Percentiles rank a stretch among this genome's conserved stretches.
phyloP scores from a whole-genome alignment of 495 filamentous ascomycete genomes.

The Corynascus novoguineensis region DNA sequence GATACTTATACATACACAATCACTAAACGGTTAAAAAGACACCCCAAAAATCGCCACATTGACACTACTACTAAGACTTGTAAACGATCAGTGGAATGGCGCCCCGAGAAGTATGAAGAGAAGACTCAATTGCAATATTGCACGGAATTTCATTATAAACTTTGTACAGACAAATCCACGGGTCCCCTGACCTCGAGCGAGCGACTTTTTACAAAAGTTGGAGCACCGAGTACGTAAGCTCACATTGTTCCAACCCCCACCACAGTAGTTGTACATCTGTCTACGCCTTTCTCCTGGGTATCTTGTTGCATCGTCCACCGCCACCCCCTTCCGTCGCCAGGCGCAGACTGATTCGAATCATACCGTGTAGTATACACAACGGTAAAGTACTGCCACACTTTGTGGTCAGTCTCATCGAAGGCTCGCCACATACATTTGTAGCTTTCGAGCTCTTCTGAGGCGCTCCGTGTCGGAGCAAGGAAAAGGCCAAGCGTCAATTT shows the following conservation, averaged over 20 bases:
- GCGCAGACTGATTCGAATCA: not conserved
- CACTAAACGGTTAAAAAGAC: too few species aligned
- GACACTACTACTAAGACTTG: too few species aligned
- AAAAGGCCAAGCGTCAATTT: too few species aligned
- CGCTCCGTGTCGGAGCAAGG: too few species aligned
- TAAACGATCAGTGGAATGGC: not conserved
- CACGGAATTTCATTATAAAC: conserved; percentile 11
- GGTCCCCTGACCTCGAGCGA: not conserved
- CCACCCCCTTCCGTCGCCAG: not conserved
- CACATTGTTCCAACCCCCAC: conserved; percentile 8
- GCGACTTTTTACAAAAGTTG: not conserved
- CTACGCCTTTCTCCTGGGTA: conserved; percentile 10
- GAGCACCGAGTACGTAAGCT: too few species aligned
- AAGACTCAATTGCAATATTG: not conserved
- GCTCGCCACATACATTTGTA: too few species aligned
- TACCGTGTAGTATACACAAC: too few species aligned
- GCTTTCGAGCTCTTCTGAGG: too few species aligned
- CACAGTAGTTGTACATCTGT: not conserved
- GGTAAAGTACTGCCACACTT: too few species aligned
- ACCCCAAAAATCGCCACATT: too few species aligned
- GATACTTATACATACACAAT: not conserved
- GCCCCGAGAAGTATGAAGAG: not conserved
- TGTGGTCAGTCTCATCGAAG: too few species aligned
- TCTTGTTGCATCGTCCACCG: not conserved
- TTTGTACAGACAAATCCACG: conserved; percentile 7